Conservation (phyloP, 2,329 filamentous ascomycete genomes). For the Cladophialophora psammophila region DNA sequence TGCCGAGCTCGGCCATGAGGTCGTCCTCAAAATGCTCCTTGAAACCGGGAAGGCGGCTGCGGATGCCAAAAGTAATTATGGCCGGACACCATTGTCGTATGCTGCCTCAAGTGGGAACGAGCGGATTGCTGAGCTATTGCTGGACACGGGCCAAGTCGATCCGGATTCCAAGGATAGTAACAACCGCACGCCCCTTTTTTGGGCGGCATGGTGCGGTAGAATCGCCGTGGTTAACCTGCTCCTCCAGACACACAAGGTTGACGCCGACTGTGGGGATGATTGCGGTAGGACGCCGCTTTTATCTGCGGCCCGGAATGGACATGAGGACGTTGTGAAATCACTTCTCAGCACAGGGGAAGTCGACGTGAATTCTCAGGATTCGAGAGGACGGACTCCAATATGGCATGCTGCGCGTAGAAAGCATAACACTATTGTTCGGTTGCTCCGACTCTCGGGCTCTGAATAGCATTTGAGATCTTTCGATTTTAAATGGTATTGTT, state of each 20-base stretch:
- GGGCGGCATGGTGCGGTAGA: not conserved
- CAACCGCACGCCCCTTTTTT: not conserved
- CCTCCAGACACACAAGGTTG: not conserved
- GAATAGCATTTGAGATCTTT: too few species aligned
- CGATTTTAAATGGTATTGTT: too few species aligned
- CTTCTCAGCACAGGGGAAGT: not conserved
- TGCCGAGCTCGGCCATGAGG: constrained; percentile 5
- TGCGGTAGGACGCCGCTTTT: not conserved
- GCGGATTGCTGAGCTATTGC: constrained; percentile 9
- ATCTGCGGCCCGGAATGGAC: not conserved
- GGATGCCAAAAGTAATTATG: not conserved
- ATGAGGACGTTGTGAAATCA: not conserved
- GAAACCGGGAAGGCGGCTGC: not conserved
- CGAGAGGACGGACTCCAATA: too few species aligned
- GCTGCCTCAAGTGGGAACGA: not conserved
- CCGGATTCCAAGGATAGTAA: not conserved
- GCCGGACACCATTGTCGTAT: not conserved
- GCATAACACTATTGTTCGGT: too few species aligned
- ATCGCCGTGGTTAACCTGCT: not conserved
- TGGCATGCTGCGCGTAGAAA: too few species aligned
- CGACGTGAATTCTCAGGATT: too few species aligned
- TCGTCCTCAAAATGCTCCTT: constrained; percentile 17
- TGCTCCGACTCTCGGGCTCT: too few species aligned
- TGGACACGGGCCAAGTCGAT: constrained; percentile 1
- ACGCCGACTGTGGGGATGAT: not conserved